Evolutionary conservation across 2,329 filamentous ascomycete species (phyloP).

Genomic region (Emergomyces orientalis): DNA sequence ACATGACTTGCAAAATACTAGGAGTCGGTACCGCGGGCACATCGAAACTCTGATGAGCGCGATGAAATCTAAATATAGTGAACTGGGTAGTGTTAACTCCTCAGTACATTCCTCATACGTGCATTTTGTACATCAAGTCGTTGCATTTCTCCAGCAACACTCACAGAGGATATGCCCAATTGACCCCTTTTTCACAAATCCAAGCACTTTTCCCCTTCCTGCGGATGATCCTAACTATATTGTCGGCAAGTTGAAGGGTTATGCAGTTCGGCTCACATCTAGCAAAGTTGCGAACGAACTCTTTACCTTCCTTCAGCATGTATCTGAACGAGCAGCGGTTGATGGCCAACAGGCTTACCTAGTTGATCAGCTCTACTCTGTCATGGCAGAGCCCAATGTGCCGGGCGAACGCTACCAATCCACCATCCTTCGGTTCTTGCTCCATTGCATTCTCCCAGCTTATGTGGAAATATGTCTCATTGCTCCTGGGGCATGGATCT

Average conservation of each 20-base stretch:
- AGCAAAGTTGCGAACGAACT: conserved; percentile 45
- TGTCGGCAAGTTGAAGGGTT: conserved; percentile 51
- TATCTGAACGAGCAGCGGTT: conserved; percentile 49
- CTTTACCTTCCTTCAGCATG: conserved; percentile 49
- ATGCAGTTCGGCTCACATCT: conserved; percentile 45
- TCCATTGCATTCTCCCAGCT: conserved; percentile 48
- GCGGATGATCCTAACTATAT: conserved; percentile 53
- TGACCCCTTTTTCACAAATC: conserved; percentile 52
- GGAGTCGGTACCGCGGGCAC: conserved; percentile 42
- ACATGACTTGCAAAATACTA: conserved; percentile 29
- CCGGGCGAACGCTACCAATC: conserved; percentile 31
- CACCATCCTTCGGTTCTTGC: conserved; percentile 43
- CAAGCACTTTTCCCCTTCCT: conserved; percentile 51
- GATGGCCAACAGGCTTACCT: conserved; percentile 51
- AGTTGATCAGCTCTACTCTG: conserved; percentile 43
- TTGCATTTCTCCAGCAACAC: conserved; percentile 53
- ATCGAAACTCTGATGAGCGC: conserved; percentile 49
- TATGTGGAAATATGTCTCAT: conserved; percentile 45
- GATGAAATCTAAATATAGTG: conserved; percentile 54
- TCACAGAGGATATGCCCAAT: conserved; percentile 47
- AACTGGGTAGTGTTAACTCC: conserved; percentile 35
- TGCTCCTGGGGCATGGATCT: conserved; percentile 42
- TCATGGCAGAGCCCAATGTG: conserved; percentile 41
- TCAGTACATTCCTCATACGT: conserved; percentile 46
- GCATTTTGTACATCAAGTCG: conserved; percentile 51